Evolutionary conservation across 2,329 filamentous ascomycete genomes (phyloP), one percentile per base, ranked within the genome.

Genomic region (Ceratocystis cacaofunesta): DNA sequence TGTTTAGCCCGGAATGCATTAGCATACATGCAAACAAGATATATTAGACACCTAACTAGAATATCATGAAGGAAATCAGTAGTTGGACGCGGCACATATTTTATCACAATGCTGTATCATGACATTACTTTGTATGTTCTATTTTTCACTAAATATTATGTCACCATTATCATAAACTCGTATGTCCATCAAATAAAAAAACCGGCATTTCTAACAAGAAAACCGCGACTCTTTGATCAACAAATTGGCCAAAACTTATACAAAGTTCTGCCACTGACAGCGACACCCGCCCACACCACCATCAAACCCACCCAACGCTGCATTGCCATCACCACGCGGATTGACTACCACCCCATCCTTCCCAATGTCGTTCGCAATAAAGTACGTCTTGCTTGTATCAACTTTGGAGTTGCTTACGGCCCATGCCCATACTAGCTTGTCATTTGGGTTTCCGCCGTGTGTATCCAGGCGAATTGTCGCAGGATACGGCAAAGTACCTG

Each of bases 1-100:
- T 89, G 72, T 86, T 90, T 62, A 79, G 78, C 5, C 77, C 90
- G 1, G 85, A 89, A 70, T 77, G 79, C 1, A 83, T 90, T 5
- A 87, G 87, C 28, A 80, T 79, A 15, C 85, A 80, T 69, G 79
- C 72, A 3, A 83, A 82, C 72, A 79, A 73, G 70, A 70, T 75
- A 46, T 71, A 74, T 44, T 75, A 74, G 68, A 48, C 65, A 7
- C 66, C 67, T 44, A 63, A 70, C 19, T 72, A 71, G 67, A 65
- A 73, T 68, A 36, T 36, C 32, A 36, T 4, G 32, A 74, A 66
- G 4, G 7, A 15, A 25, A 61, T 19, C 41, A 6, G 19, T 8
- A 44, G 41, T 10, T 17, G 17, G 28, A 55, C 3, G 19, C 4
- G 3, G 17, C 19, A 63, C n/a, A 8, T 63, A 44, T 50, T 3